These are phyloP conservation scores for Botrytis deweyae DNA, from an alignment of 2,329 filamentous ascomycete genomes.

Conservation along the genomic window DNA sequence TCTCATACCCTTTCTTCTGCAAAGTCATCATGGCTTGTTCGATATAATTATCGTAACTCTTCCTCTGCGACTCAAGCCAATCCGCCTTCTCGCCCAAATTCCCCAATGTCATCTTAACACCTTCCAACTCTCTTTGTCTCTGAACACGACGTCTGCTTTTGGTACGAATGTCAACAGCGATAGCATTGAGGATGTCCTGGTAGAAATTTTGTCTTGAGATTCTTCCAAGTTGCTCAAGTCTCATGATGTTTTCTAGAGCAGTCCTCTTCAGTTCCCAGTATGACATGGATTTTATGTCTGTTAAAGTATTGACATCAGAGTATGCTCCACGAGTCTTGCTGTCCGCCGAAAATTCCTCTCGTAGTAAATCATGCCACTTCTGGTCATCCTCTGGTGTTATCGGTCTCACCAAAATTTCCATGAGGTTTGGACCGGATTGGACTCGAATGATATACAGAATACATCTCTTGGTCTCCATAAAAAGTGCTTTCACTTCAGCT, in stretches of 20 bases:
- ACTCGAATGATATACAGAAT: constrained; percentile 97
- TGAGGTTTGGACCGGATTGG: constrained; percentile 85
- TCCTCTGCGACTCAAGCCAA: constrained; percentile 92
- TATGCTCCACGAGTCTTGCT: constrained; percentile 78
- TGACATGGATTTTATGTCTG: constrained; percentile 85
- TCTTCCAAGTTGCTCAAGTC: constrained; percentile 80
- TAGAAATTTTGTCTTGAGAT: constrained; percentile 88
- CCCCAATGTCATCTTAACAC: constrained; percentile 70
- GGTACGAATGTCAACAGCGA: constrained; percentile 92
- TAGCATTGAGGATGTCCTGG: constrained; percentile 96
- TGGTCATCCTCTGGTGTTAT: constrained; percentile 84
- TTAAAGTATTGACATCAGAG: constrained; percentile 76
- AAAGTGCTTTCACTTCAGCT: constrained; percentile 84
- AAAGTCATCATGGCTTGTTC: constrained; percentile 97
- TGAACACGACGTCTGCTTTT: constrained; percentile 94
- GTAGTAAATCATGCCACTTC: constrained; percentile 78
- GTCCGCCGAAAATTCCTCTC: constrained; percentile 73
- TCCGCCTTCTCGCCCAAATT: constrained; percentile 83
- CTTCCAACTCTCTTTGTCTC: constrained; percentile 85
- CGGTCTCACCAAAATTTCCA: constrained; percentile 92
- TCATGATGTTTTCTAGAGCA: constrained; percentile 90
- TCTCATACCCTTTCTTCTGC: constrained; percentile 81
- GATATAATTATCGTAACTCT: constrained; percentile 98
- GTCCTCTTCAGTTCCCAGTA: constrained; percentile 92
- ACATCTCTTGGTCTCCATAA: constrained; percentile 98